phyloP scores from a whole-genome alignment of 225 moss, liverwort and hornwort species.

The Pleurozium schreberi region DNA sequence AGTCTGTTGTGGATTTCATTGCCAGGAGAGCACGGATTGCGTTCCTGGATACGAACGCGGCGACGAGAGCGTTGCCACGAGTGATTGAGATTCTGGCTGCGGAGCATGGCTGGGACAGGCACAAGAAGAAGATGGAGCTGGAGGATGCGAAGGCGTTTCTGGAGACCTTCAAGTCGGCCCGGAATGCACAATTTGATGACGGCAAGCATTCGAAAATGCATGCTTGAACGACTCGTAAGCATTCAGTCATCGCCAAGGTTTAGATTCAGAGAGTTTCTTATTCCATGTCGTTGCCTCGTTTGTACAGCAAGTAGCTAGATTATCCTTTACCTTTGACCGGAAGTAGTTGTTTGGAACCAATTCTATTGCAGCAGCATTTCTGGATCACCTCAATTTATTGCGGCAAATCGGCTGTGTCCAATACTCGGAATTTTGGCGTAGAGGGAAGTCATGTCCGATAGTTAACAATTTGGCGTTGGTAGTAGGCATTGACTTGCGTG shows the following conservation, averaged over 20 bases:
- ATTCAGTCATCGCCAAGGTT: neutral
- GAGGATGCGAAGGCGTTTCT: slow-evolving; percentile 70
- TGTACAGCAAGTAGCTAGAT: slow-evolving; percentile 20
- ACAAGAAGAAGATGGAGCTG: slow-evolving; percentile 56
- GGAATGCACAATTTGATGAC: slow-evolving; percentile 84
- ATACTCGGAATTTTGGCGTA: neutral
- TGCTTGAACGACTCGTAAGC: slow-evolving; percentile 1
- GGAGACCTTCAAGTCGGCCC: slow-evolving; percentile 74
- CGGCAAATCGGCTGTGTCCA: neutral
- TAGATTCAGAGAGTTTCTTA: neutral
- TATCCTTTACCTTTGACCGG: neutral
- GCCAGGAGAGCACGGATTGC: slow-evolving; percentile 82
- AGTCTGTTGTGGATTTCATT: slow-evolving; percentile 93
- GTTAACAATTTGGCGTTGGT: neutral
- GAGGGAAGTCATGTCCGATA: neutral
- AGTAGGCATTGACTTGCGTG: neutral
- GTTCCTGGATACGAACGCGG: slow-evolving; percentile 85
- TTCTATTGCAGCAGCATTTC: neutral
- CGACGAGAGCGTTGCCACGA: slow-evolving; percentile 63
- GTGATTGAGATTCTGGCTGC: slow-evolving; percentile 90
- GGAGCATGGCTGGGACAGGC: slow-evolving; percentile 85
- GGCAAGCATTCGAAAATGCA: slow-evolving; percentile 70
- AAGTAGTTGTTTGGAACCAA: neutral
- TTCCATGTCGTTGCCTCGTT: neutral
- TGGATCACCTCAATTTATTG: slow-evolving; percentile 5